Evolutionary conservation across 495 filamentous ascomycete species (phyloP).

Genomic region (Aspergillus bertholletiae): DNA sequence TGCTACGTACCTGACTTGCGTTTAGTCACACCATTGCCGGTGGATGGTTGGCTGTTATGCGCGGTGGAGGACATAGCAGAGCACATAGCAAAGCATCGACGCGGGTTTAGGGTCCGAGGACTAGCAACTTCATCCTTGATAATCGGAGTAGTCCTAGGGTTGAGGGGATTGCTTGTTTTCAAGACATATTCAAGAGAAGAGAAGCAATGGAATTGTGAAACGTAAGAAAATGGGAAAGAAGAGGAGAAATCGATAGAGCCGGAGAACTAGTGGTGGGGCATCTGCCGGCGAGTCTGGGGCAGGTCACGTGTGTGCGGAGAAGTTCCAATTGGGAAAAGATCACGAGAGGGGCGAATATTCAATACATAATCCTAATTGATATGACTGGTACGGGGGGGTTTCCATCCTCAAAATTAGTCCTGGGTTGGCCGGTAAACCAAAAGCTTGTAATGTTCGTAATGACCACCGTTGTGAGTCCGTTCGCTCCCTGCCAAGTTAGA

Average conservation of each 20-base stretch:
- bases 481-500: too few relatives aligned
- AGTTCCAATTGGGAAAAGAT: neutral
- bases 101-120: constrained; percentile 14
- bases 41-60: constrained; percentile 18
- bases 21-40: constrained; percentile 27
- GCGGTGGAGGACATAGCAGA: constrained; percentile 29
- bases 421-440: too few relatives aligned
- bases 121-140: constrained; percentile 14
- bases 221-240: neutral
- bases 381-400: too few relatives aligned
- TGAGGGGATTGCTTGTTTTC: neutral
- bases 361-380: too few relatives aligned
- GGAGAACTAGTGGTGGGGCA: neutral
- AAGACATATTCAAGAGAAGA: neutral
- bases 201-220: neutral
- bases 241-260: constrained; percentile 5
- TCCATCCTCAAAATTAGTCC: too few relatives aligned
- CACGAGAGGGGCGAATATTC: too few relatives aligned
- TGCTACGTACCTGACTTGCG: constrained; percentile 23
- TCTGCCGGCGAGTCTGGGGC: neutral
- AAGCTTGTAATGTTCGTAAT: too few relatives aligned
- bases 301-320: constrained; percentile 5
- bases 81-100: constrained; percentile 28
- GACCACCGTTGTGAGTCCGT: too few relatives aligned
- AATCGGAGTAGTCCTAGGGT: neutral